phyloP scores from a whole-genome alignment of 2,329 filamentous ascomycete genomes.

The Trichocomaceae sp. region DNA sequence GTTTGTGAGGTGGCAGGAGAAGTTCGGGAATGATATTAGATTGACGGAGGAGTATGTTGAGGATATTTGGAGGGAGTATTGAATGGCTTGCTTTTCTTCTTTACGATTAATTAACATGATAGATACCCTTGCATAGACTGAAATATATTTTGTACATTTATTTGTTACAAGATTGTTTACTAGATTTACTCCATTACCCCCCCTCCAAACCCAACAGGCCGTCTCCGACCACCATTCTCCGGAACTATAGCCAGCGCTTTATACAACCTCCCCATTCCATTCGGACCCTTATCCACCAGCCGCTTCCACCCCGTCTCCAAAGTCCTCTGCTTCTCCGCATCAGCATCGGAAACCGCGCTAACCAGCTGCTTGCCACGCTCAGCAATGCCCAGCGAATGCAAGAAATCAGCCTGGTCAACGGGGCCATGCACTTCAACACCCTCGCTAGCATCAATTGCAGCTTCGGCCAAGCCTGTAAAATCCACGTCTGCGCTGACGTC shows the following conservation, averaged over 20 bases:
- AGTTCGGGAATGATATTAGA: conserved; percentile 64
- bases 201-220: conserved; percentile 89
- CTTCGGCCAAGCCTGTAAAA: conserved; percentile 78
- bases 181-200: conserved; percentile 29
- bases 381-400: conserved; percentile 73
- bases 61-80: conserved; percentile 69
- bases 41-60: conserved; percentile 79
- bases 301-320: conserved; percentile 72
- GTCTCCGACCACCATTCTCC: conserved; percentile 63
- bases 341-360: conserved; percentile 36
- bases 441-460: conserved; percentile 66
- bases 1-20: conserved; percentile 84
- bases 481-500: conserved; percentile 93
- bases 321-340: conserved; percentile 46
- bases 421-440: conserved; percentile 90
- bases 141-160: background rate
- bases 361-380: conserved; percentile 66
- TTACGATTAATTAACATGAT: too few species aligned
- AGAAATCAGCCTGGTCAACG: conserved; percentile 73
- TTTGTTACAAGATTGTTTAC: too few species aligned
- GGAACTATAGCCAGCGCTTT: conserved; percentile 89
- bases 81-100: conserved; percentile 1
- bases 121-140: conserved; percentile 1
- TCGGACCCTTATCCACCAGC: conserved; percentile 72
- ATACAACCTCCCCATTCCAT: conserved; percentile 91